A percentile compares a stretch with the other conserved stretches of the same genome.
Evolutionary conservation across 2,329 filamentous ascomycete species (phyloP).

Genomic region (Ceratocystis cacaofunesta): DNA sequence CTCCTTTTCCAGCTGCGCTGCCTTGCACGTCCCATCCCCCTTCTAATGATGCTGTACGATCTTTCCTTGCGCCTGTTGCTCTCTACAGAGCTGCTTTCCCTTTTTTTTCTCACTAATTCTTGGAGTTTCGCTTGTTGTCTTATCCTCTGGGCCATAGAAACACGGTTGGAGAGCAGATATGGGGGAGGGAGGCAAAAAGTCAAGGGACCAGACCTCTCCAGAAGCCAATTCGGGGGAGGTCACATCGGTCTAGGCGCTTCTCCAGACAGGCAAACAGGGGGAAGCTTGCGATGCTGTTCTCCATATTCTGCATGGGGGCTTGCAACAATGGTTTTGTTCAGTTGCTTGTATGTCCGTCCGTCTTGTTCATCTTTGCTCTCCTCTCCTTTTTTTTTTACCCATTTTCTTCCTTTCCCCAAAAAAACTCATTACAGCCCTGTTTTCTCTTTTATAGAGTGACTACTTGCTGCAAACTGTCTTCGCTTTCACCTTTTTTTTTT

Average conservation of each 20-base stretch:
- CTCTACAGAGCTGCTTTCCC: background rate
- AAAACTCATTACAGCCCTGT: background rate
- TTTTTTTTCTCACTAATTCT: background rate
- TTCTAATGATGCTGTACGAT: constrained; percentile 5
- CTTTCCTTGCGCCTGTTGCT: background rate
- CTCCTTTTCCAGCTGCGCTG: background rate
- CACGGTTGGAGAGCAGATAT: background rate
- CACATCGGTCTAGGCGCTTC: background rate
- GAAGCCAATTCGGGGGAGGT: background rate
- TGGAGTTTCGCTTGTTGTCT: background rate
- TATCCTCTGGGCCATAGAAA: background rate
- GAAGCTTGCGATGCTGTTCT: background rate
- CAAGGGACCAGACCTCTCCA: background rate
- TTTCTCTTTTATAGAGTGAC: background rate
- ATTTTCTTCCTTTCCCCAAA: background rate
- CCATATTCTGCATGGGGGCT: background rate
- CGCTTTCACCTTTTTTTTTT: background rate
- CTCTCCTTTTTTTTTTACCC: background rate
- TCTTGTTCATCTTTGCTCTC: background rate
- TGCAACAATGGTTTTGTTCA: background rate
- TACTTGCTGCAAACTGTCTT: background rate
- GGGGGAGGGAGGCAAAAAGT: no score
- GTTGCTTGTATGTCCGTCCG: background rate
- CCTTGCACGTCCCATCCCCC: background rate
- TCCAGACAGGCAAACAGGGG: background rate